Evolutionary conservation across 2,329 filamentous ascomycete genomes (phyloP).

Genomic region (Fusarium equiseti): DNA sequence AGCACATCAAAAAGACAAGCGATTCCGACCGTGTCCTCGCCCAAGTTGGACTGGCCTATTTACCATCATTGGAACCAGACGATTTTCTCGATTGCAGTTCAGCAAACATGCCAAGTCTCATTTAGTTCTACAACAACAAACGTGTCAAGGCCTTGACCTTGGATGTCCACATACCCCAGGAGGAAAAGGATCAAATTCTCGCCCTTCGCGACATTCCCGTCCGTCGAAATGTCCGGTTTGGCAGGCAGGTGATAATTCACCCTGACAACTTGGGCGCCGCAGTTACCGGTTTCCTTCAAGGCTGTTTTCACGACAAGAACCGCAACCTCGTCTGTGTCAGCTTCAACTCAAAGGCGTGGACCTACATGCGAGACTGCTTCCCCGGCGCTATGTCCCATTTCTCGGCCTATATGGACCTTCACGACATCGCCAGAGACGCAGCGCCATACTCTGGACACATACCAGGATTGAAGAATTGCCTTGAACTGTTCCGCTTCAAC

Average conservation of each 20-base stretch:
- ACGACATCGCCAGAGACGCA: constrained; percentile 28
- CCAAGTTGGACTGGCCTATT: constrained; percentile 35
- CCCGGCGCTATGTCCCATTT: constrained; percentile 18
- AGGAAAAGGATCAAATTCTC: too few species aligned
- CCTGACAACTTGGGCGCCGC: neutral
- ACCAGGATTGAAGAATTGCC: neutral
- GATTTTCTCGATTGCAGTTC: neutral
- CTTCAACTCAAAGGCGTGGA: constrained; percentile 30
- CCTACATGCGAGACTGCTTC: constrained; percentile 13
- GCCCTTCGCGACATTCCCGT: too few species aligned
- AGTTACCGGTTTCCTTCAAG: constrained; percentile 18
- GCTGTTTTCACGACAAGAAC: fast-evolving
- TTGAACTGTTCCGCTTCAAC: constrained; percentile 11
- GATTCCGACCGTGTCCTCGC: constrained; percentile 23
- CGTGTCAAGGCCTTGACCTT: neutral
- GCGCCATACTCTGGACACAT: neutral
- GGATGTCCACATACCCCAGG: too few species aligned
- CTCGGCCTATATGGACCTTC: constrained; percentile 28
- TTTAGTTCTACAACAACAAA: constrained; percentile 6
- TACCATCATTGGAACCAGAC: neutral
- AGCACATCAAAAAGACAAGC: neutral
- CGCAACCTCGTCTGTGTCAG: constrained; percentile 5
- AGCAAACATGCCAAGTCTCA: neutral
- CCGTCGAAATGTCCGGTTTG: too few species aligned
- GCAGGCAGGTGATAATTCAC: too few species aligned